These are phyloP conservation scores for Sugiyamaella qingdaonensis DNA, from an alignment of 805 yeast species.

Conservation along the genomic window DNA sequence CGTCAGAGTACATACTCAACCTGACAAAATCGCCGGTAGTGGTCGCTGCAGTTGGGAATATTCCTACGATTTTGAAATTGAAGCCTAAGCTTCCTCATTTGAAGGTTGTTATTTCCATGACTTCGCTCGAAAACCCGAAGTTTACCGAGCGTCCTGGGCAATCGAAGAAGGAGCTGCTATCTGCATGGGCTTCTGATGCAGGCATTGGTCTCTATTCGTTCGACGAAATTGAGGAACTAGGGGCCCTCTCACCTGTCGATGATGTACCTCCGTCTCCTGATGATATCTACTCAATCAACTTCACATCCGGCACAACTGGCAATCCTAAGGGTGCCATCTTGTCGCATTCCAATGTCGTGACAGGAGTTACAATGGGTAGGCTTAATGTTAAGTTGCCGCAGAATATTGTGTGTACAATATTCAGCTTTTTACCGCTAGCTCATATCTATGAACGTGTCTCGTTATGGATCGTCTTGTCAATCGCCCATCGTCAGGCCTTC, in stretches of 20 bases:
- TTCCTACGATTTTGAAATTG: conserved; percentile 45
- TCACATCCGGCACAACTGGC: conserved; percentile 76
- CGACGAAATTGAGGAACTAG: conserved; percentile 40
- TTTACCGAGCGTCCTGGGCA: conserved; percentile 32
- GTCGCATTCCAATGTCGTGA: conserved; percentile 48
- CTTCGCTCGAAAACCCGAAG: conserved; percentile 33
- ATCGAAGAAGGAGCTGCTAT: conserved; percentile 28
- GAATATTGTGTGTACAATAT: conserved; percentile 22
- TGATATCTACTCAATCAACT: conserved; percentile 56
- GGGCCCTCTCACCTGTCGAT: conserved; percentile 44
- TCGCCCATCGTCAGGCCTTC: conserved; percentile 52
- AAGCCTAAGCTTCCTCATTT: conserved; percentile 40
- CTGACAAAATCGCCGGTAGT: conserved; percentile 61
- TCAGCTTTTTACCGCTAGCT: conserved; percentile 50
- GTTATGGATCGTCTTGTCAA: conserved; percentile 40
- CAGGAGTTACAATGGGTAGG: conserved; percentile 41
- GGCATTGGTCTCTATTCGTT: conserved; percentile 40
- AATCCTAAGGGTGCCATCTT: conserved; percentile 66
- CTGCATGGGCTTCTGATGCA: conserved; percentile 27
- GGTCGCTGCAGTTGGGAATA: conserved; percentile 49
- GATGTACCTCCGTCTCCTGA: conserved; percentile 48
- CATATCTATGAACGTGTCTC: conserved; percentile 55
- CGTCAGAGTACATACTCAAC: conserved; percentile 59
- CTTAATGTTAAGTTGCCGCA: conserved; percentile 31
- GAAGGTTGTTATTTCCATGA: conserved; percentile 55